Evolutionary conservation across 73 alveolate species (phyloP), one percentile per base, ranked within the genome.

Genomic region (Paraurostyla sp.): DNA sequence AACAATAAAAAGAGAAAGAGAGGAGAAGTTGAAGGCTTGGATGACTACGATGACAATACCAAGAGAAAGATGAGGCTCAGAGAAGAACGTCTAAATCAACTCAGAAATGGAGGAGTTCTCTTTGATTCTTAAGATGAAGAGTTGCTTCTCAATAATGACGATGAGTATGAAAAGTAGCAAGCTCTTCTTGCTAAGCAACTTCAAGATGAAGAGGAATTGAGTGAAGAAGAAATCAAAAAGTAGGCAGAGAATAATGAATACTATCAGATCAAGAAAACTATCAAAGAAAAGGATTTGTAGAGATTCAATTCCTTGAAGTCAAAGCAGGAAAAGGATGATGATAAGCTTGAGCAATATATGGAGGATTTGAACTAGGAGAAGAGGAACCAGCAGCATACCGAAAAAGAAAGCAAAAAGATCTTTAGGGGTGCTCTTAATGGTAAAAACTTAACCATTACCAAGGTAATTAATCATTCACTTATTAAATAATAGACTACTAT

Each of bases 11-110:
- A 71, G 52, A 20, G 80, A 3, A 49, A 45, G 62, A 46, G 80
- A 54, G 63, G 62, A 4, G 89, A 78, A n/a, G 69, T 52, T 20
- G 89, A 52, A 16, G 85, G 85, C 27, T 50, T 62, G 60, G 86
- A 46, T 2, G 71, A 78, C 3, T 46, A 6, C 41, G 89, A 78
- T 54, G 78, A 78, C 4, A 43, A 36, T 29, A 32, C n/a, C 0
- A 25, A 27, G 11, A 7, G 78, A 6, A 22, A 32, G 23, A 23
- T n/a, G 76, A 52, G 50, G n/a, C 27, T 11, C 27, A 42, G 22
- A 6, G 78, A 78, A 43, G 89, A 78, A 4, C 27, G 89, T 29
- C 9, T 52, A 75, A 32, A 49, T 62, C 54, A 23, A n/a, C n/a
- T n/a, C 16, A 6, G 23, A 23, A 15, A 4, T 35, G 20, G 52